Conservation (phyloP, 2,329 filamentous ascomycete species). For the Fusarium sp. region DNA sequence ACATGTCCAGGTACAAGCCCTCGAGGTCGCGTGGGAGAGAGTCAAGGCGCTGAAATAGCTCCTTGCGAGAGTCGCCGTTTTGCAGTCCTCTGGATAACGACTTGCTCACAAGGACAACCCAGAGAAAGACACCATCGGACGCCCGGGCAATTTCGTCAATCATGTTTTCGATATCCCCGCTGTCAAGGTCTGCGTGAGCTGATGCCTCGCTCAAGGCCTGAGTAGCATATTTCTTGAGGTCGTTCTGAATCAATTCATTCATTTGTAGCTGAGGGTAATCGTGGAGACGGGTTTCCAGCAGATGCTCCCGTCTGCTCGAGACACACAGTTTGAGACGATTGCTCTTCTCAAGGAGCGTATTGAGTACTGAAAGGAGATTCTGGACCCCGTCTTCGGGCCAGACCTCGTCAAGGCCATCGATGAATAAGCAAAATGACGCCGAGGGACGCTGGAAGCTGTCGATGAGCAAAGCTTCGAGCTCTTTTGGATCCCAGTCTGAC, state of each 20-base stretch:
- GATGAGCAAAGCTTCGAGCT: background rate
- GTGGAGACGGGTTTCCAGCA: background rate
- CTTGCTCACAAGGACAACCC: background rate
- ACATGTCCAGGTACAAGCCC: background rate
- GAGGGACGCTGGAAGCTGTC: fast-evolving
- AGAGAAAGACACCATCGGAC: background rate
- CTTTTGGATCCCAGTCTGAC: background rate
- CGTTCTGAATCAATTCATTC: background rate
- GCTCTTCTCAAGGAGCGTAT: background rate
- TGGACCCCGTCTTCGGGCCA: background rate
- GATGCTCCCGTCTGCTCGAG: background rate
- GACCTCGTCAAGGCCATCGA: background rate
- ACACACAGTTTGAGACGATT: background rate
- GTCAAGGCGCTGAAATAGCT: background rate
- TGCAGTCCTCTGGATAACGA: background rate
- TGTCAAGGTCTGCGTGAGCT: background rate
- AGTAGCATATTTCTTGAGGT: background rate
- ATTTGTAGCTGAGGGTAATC: background rate
- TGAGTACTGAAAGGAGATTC: fast-evolving
- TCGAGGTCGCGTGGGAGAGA: background rate
- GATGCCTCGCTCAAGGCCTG: background rate
- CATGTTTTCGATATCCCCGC: background rate
- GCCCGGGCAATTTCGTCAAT: fast-evolving
- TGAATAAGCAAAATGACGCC: background rate
- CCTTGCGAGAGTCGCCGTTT: background rate